Conservation (phyloP, 495 filamentous ascomycete genomes). For the Trichoderma erinaceum region DNA sequence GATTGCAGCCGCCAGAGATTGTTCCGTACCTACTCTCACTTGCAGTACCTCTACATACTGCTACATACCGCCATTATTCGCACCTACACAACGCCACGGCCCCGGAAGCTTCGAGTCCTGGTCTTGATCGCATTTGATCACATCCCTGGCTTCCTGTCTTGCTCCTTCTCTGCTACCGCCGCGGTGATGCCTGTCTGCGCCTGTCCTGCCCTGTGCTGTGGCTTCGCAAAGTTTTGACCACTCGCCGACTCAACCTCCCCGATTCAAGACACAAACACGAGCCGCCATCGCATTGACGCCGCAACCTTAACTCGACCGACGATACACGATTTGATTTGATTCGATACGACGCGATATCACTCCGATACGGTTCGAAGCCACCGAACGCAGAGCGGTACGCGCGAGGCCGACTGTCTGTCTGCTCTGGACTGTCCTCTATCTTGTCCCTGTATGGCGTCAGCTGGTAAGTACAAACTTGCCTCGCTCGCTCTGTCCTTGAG, state of each 20-base stretch:
- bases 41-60: no score
- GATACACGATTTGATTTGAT: background rate
- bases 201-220: constrained; percentile 1
- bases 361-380: background rate
- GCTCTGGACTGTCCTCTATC: background rate
- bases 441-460: constrained; percentile 9
- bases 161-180: background rate
- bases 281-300: background rate
- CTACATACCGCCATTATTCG: no score
- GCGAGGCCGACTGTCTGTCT: background rate
- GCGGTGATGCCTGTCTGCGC: constrained; percentile 8
- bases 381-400: constrained; percentile 6
- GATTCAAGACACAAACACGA: background rate
- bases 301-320: background rate
- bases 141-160: background rate
- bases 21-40: background rate
- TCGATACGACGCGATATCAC: background rate
- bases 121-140: background rate
- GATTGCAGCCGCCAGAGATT: background rate
- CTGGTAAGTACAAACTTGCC: constrained; percentile 1
- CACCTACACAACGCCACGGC: background rate
- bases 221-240: background rate
- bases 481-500: background rate
- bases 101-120: background rate
- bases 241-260: background rate